A percentile compares a stretch with the other conserved stretches of the same genome.
Conservation (phyloP, 2,329 filamentous ascomycete genomes). For the Microsporum audouinii region DNA sequence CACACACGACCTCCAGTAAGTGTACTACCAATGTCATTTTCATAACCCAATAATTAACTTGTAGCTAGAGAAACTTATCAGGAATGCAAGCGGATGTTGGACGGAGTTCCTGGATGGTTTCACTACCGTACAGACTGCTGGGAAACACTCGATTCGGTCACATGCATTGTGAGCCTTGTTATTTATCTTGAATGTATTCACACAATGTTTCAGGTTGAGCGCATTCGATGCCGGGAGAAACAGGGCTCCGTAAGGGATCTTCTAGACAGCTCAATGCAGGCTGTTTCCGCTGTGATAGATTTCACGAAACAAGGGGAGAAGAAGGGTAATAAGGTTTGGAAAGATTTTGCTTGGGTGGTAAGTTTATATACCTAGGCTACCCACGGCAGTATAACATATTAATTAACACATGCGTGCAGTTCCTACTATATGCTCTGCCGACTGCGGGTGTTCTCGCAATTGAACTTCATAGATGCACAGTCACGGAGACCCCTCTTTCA, state of each 20-base stretch:
- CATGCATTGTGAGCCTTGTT: conserved; percentile 12
- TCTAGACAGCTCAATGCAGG: conserved; percentile 17
- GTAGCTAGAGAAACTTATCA: conserved; percentile 13
- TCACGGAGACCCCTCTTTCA: conserved; percentile 13
- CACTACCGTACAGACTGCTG: conserved; percentile 15
- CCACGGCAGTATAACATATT: background rate
- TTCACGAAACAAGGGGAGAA: conserved; percentile 14
- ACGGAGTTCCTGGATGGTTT: conserved; percentile 15
- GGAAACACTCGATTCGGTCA: conserved; percentile 7
- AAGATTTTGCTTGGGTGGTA: conserved; percentile 17
- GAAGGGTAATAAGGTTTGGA: conserved; percentile 7
- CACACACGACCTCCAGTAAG: conserved; percentile 9
- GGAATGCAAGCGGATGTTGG: conserved; percentile 15
- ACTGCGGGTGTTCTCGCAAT: conserved; percentile 16
- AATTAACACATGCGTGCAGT: conserved; percentile 8
- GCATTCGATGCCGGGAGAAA: conserved; percentile 16
- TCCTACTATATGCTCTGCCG: conserved; percentile 16
- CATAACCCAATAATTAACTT: background rate
- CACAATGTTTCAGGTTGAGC: conserved; percentile 17
- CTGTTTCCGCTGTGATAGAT: conserved; percentile 16
- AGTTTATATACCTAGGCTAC: conserved; percentile 5
- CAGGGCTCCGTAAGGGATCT: conserved; percentile 13
- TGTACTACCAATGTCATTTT: background rate
- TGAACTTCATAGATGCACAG: conserved; percentile 17
- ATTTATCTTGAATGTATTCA: conserved; percentile 17